Base-by-base conservation (phyloP, 495 filamentous ascomycete genomes). In the Venustampulla echinocandica region DNA sequence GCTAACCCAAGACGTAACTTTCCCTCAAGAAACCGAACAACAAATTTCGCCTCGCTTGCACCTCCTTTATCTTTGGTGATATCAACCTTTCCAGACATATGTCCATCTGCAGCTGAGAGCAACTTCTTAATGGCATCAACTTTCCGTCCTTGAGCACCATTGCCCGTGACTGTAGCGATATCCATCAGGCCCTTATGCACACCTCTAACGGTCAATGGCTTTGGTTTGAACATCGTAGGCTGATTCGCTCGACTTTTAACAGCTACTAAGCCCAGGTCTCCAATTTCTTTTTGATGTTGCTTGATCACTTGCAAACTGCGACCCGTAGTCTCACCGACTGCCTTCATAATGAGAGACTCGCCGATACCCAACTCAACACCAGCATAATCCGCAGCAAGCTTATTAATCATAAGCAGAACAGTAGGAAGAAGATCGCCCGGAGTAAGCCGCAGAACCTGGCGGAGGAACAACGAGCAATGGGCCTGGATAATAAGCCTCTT, bases 261-360 rank as follows among this genome's bases (percentile, higher is more conserved):
- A 18, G 92, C 92, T 1, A 98, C 92, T 41, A 97, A 70, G 13
- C 92, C 92, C 15, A 98, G 71, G 62, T 98, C 92, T 19, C 92
- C 92, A 60, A 96, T 93, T 54, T 96, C 87, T 53, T 88, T 87
- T 50, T 98, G 92, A 56, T 98, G 92, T 30, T 80, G 74, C 61
- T 95, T 96, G 63, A 97, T 94, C 42, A 92, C 79, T 7, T 76
- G 65, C 32, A 96, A 64, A 59, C 82, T 92, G 44, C 93, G 82
- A 4, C 92, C 92, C 2, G 92, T 97, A 41, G 80, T 82, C 67
- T 98, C 90, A 11, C 89, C 88, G 58, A 98, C 95, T 13, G 92
- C 85, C 57, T 96, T 98, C 89, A 98, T 96, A 56, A 98, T 94
- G 35, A 98, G 61, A 11, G 88, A 95, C 68, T 98, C 92, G 34